Evolutionary conservation across 306 rosid genomes (phyloP), one percentile per base, ranked within the genome.

Genomic region (Amphicarpaea edgeworthii): DNA sequence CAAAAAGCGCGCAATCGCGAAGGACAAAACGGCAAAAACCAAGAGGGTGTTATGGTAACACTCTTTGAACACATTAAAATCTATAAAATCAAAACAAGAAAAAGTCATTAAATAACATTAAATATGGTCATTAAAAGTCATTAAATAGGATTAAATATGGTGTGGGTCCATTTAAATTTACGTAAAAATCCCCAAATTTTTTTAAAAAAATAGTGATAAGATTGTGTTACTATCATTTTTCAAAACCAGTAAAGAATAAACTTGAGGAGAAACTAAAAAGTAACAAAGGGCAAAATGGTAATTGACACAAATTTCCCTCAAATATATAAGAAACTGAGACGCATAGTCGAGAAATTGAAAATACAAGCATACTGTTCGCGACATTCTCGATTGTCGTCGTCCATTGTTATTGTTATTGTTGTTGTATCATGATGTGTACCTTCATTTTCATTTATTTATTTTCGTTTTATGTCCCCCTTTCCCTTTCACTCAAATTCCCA

Each of bases 401-500:
- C 51, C 46, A 19, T 71, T 20, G n/a, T 38, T 71, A 12, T 28
- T 59, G 8, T 60, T 8, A 3, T 8, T 71, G 21, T 28, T 59
- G 8, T 60, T 8, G 11, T 8, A 40, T 40, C 40, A 51, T 51
- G 26, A 51, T 51, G 40, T 57, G 9, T 24, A 16, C 7, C 15
- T 57, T 57, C 38, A 24, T 10, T 54, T 21, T 21, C 20, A 1
- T 58, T 58, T 3, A 6, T 28, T 60, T 60, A 7, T 38, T 2
- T 3, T 30, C 8, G 0, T 7, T 28, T 28, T n/a, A 7, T 41
- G 68, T 51, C 54, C 23, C 45, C 34, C 42, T 80, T 43, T 70
- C 8, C 40, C 71, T 14, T 45, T 20, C 88, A 77, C 73, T 77
- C 88, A 63, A 77, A 28, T 28, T 28, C 82, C 73, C 79, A 76